Evolutionary conservation across 2,329 filamentous ascomycete species (phyloP).

Genomic region (Talaromyces sp.): DNA sequence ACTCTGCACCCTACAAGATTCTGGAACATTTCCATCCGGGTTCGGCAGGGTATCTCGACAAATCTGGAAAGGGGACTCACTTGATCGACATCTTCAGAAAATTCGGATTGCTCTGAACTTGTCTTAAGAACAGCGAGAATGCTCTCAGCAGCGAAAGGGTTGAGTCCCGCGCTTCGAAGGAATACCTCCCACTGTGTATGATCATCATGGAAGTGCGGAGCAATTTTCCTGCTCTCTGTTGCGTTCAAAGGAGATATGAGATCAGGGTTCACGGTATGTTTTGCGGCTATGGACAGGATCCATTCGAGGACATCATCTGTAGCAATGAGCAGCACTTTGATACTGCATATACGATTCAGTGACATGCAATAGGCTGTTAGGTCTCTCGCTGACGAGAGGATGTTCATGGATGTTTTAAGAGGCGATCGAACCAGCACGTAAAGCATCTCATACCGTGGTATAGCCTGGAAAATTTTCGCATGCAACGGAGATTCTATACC

Average conservation of each 20-base stretch:
- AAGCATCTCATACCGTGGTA: constrained; percentile 25
- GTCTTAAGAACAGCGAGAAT: constrained; percentile 46
- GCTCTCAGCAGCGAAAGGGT: constrained; percentile 67
- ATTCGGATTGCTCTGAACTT: constrained; percentile 11
- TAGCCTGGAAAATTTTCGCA: constrained; percentile 53
- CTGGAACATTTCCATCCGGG: constrained; percentile 53
- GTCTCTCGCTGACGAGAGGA: constrained; percentile 8
- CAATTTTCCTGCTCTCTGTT: neutral
- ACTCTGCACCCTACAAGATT: constrained; percentile 55
- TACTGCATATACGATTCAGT: neutral
- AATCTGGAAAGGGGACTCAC: constrained; percentile 50
- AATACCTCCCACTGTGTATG: constrained; percentile 68
- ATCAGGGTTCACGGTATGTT: constrained; percentile 5
- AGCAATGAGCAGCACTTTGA: constrained; percentile 11
- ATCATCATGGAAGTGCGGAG: constrained; percentile 45
- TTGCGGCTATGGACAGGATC: constrained; percentile 14
- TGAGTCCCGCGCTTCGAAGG: constrained; percentile 63
- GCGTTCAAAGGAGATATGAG: constrained; percentile 13
- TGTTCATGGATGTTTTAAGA: neutral
- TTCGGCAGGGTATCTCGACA: constrained; percentile 52
- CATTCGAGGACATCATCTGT: constrained; percentile 12
- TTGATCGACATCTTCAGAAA: neutral
- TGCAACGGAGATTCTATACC: constrained; percentile 47
- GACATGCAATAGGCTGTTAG: constrained; percentile 8
- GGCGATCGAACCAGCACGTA: constrained; percentile 15